A percentile compares a stretch with the other conserved stretches of the same genome.
phyloP scores from a whole-genome alignment of 2,329 filamentous ascomycete species.

The Plectosphaerella sp. region DNA sequence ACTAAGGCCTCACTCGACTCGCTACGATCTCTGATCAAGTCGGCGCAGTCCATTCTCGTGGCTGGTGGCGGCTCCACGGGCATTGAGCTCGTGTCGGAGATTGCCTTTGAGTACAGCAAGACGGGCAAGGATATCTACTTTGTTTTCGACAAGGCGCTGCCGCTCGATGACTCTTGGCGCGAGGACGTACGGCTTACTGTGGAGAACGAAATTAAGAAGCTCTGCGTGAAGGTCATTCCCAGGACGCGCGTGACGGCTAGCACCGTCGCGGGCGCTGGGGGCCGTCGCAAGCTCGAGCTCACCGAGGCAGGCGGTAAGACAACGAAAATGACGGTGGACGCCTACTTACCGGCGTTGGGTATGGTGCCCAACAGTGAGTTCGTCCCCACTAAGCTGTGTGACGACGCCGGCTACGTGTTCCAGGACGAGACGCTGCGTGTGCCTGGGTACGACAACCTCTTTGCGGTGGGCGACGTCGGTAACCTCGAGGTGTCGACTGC shows the following conservation, averaged over 20 bases:
- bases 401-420: constrained; percentile 25
- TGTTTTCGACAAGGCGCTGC: constrained; percentile 31
- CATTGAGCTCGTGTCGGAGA: constrained; percentile 46
- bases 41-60: constrained; percentile 44
- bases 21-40: constrained; percentile 31
- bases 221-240: constrained; percentile 37
- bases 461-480: constrained; percentile 40
- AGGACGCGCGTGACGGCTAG: constrained; percentile 29
- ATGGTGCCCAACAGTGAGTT: constrained; percentile 39
- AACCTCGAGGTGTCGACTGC: constrained; percentile 31
- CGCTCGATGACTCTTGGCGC: constrained; percentile 26
- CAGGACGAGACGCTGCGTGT: constrained; percentile 32
- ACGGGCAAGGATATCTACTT: constrained; percentile 43
- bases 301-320: constrained; percentile 24
- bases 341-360: constrained; percentile 44
- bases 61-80: constrained; percentile 48
- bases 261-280: constrained; percentile 11
- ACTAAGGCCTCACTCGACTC: constrained; percentile 33
- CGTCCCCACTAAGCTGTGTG: constrained; percentile 30
- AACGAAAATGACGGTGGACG: constrained; percentile 33
- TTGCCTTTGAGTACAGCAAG: constrained; percentile 40
- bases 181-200: constrained; percentile 33
- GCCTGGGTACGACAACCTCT: constrained; percentile 32
- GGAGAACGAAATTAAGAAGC: constrained; percentile 32
- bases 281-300: constrained; percentile 28